phyloP scores from a whole-genome alignment of 2,329 filamentous ascomycete genomes.

The Drechslerella stenobrocha region DNA sequence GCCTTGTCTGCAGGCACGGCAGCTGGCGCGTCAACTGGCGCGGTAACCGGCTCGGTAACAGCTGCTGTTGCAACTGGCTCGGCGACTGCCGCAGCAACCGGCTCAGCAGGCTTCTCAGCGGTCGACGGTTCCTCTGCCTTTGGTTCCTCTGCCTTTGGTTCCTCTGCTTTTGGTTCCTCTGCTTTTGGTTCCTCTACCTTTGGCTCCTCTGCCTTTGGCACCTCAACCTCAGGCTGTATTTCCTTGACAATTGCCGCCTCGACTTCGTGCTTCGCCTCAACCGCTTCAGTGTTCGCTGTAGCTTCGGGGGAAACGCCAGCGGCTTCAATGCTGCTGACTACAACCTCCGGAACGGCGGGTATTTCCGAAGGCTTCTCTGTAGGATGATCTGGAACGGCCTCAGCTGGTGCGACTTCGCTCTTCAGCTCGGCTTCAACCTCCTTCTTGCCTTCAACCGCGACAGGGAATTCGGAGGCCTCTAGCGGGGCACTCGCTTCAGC shows the following conservation, averaged over 20 bases:
- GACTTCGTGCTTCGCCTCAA: slow-evolving; percentile 73
- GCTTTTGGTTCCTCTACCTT: background rate
- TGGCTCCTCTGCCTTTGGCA: slow-evolving; percentile 4
- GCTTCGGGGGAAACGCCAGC: slow-evolving; percentile 71
- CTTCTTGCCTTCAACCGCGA: slow-evolving; percentile 72
- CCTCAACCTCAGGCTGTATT: slow-evolving; percentile 30
- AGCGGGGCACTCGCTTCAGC: slow-evolving; percentile 66
- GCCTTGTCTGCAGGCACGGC: slow-evolving; percentile 33
- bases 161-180: background rate
- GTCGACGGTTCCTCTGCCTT: slow-evolving; percentile 2
- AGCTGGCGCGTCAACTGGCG: slow-evolving; percentile 4
- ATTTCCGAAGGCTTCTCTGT: slow-evolving; percentile 24
- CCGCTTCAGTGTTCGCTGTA: slow-evolving; percentile 67
- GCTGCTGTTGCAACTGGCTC: no score
- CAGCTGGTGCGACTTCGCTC: slow-evolving; percentile 61
- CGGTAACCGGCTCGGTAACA: slow-evolving; percentile 14
- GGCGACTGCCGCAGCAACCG: slow-evolving; percentile 9
- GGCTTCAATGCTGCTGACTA: slow-evolving; percentile 64
- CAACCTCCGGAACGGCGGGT: slow-evolving; percentile 62
- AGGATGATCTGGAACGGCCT: slow-evolving; percentile 29
- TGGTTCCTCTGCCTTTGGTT: background rate
- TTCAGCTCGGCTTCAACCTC: slow-evolving; percentile 72
- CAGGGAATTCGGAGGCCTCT: slow-evolving; percentile 69
- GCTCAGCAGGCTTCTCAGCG: slow-evolving; percentile 17
- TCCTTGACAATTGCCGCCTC: slow-evolving; percentile 58